A percentile compares a stretch with the other conserved stretches of the same genome.
Evolutionary conservation across 2,329 filamentous ascomycete genomes (phyloP).

Genomic region (Colletotrichum sp.): DNA sequence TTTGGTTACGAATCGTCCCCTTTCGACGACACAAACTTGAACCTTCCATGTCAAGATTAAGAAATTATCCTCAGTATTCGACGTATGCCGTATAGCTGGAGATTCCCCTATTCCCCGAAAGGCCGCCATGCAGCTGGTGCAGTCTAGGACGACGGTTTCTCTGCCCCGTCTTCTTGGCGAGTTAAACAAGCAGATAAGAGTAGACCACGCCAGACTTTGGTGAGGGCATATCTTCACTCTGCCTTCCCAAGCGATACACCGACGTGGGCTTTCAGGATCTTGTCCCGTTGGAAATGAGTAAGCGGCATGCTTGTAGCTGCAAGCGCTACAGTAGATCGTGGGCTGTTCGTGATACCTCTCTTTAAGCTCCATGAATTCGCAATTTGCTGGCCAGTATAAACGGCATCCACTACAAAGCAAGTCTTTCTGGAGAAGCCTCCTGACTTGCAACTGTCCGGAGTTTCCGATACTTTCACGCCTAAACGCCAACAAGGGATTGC

Average conservation of each 20-base stretch:
- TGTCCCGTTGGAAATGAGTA: not conserved
- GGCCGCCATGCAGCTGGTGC: not conserved
- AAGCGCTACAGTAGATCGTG: not conserved
- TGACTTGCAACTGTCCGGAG: not conserved
- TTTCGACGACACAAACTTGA: not conserved
- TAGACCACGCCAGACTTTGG: not conserved
- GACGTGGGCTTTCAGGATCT: not conserved
- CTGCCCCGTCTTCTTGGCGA: accelerated
- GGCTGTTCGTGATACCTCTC: not conserved
- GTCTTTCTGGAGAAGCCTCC: not conserved
- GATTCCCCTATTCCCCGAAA: not conserved
- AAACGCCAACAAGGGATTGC: not conserved
- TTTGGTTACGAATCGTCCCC: not conserved
- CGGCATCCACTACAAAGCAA: not conserved
- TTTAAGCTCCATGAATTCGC: not conserved
- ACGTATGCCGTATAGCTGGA: not conserved
- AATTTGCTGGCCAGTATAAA: not conserved
- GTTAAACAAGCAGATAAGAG: not conserved
- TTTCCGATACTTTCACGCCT: not conserved
- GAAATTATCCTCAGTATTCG: accelerated
- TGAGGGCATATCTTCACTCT: not conserved
- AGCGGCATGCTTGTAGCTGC: not conserved
- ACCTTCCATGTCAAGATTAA: not conserved
- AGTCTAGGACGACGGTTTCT: accelerated
- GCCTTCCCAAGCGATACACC: not conserved